Conservation (phyloP, 73 alveolate genomes). For the Paramecium caudatum region DNA sequence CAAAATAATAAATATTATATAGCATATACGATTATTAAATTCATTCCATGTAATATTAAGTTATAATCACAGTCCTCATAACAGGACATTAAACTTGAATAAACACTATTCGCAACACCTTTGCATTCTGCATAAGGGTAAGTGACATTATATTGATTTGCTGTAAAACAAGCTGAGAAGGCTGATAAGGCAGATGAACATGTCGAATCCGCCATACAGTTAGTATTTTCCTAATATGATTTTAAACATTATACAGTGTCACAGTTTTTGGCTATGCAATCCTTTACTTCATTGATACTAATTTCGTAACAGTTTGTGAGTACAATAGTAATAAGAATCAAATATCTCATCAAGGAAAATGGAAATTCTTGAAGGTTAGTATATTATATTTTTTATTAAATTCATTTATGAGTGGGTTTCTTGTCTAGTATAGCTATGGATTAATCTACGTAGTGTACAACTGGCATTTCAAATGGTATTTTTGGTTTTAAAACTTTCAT, state of each 20-base stretch:
- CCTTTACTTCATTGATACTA: not conserved
- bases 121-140: constrained; percentile 40
- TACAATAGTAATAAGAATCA: not conserved
- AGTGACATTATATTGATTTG: constrained; percentile 21
- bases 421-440: constrained; percentile 51
- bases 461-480: not conserved
- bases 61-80: constrained; percentile 51
- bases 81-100: constrained; percentile 24
- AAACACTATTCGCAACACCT: constrained; percentile 21
- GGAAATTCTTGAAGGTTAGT: constrained; percentile 32
- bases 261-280: constrained; percentile 46
- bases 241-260: not conserved
- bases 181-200: not conserved
- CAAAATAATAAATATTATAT: too few relatives aligned
- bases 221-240: not conserved
- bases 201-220: not conserved
- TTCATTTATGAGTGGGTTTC: constrained; percentile 55
- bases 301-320: not conserved
- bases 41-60: not conserved
- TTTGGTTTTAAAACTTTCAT: not conserved
- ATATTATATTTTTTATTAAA: constrained; percentile 7
- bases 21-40: too few relatives aligned
- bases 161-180: constrained; percentile 2
- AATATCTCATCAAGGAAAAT: not conserved
- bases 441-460: not conserved